A percentile compares a stretch with the other conserved stretches of the same genome.
phyloP scores from a whole-genome alignment of 441 rosid genomes.

The Capsella rubella region DNA sequence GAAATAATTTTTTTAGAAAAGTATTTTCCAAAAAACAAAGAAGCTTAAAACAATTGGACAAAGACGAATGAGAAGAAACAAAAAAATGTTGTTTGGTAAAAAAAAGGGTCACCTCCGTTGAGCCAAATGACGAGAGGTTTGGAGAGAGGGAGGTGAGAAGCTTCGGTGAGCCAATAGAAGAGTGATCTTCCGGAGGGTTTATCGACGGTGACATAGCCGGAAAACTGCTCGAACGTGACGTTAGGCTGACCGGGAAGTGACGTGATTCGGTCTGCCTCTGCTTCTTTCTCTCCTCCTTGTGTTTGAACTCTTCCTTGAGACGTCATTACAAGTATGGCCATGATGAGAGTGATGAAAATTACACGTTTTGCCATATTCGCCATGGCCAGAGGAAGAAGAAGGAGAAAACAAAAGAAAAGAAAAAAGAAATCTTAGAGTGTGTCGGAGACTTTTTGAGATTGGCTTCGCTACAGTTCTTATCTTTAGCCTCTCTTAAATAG shows the following conservation, averaged over 20 bases:
- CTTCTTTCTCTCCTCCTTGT: constrained; percentile 43
- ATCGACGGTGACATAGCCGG: constrained; percentile 87
- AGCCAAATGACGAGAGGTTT: constrained; percentile 95
- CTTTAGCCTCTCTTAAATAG: constrained; percentile 56
- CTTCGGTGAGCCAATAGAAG: constrained; percentile 97
- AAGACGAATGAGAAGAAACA: neutral
- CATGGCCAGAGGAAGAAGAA: constrained; percentile 33
- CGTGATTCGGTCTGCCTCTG: constrained; percentile 70
- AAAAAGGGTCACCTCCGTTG: constrained; percentile 75
- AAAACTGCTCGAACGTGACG: constrained; percentile 85
- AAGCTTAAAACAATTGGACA: neutral
- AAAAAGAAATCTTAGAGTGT: neutral
- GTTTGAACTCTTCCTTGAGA: constrained; percentile 31
- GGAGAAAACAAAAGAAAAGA: neutral
- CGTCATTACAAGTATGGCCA: constrained; percentile 36
- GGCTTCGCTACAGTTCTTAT: constrained; percentile 31
- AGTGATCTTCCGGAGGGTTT: constrained; percentile 78
- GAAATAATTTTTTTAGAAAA: neutral
- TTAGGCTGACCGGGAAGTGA: constrained; percentile 95
- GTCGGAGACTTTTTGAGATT: constrained; percentile 38
- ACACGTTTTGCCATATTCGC: constrained; percentile 45
- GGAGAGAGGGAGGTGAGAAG: constrained; percentile 54
- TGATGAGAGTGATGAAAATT: constrained; percentile 43
- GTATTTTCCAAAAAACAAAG: neutral
- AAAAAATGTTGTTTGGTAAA: neutral